Conservation (phyloP, 2,329 filamentous ascomycete species). For the Botrytis paeoniae region DNA sequence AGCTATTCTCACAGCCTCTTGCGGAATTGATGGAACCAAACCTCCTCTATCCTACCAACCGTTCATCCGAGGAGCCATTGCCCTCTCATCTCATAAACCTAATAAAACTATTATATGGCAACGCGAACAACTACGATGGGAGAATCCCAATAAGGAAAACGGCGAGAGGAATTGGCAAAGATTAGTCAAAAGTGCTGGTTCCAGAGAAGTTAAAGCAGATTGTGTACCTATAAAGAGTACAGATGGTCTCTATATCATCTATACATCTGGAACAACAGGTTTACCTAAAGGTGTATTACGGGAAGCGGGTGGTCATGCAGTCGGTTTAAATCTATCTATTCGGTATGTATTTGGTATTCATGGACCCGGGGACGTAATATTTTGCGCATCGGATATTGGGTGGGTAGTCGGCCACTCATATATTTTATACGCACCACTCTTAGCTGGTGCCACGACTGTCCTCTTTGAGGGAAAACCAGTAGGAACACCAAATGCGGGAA, state of each 20-base stretch:
- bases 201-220: slow-evolving; percentile 64
- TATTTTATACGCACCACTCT: slow-evolving; percentile 83
- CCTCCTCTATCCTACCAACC: slow-evolving; percentile 73
- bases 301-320: slow-evolving; percentile 82
- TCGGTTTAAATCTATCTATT: slow-evolving; percentile 78
- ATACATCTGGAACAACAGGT: slow-evolving; percentile 81
- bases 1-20: slow-evolving; percentile 82
- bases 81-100: slow-evolving; percentile 68
- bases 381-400: slow-evolving; percentile 73
- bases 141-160: slow-evolving; percentile 59
- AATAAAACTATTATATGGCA: slow-evolving; percentile 77
- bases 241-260: slow-evolving; percentile 86
- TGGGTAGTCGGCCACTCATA: slow-evolving; percentile 89
- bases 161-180: slow-evolving; percentile 79
- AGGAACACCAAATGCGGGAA: slow-evolving; percentile 81
- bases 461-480: slow-evolving; percentile 94
- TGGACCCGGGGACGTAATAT: slow-evolving; percentile 78
- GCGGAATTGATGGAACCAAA: slow-evolving; percentile 85
- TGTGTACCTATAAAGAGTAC: slow-evolving; percentile 76
- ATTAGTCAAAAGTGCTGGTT: slow-evolving; percentile 66
- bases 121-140: slow-evolving; percentile 72
- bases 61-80: slow-evolving; percentile 71
- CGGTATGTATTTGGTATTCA: slow-evolving; percentile 79
- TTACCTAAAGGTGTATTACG: slow-evolving; percentile 79
- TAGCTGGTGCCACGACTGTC: slow-evolving; percentile 81